Base-by-base conservation (phyloP, 257 asterid species). In the Marsdenia floribunda region DNA sequence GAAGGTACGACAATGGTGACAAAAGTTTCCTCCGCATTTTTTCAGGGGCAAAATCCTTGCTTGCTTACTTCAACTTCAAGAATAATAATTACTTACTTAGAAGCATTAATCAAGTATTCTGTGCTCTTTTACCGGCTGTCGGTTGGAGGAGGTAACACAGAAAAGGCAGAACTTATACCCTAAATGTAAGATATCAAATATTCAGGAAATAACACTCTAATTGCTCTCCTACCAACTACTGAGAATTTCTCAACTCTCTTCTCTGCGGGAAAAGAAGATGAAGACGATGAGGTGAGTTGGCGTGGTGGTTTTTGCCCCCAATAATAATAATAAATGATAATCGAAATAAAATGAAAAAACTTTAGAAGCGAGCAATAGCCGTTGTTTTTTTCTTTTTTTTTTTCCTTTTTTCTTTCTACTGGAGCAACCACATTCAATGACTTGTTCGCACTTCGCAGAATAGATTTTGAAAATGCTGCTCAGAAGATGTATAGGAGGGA, bases 61-160 rank as follows among this genome's bases (percentile, higher is more conserved):
- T 65, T 65, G 21, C 70, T 66, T 66, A 49, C 71, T 66, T 66
- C 52, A 38, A 66, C 52, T 66, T 38, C 29, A 66, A 46, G 71
- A 66, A 66, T 38, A 55, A 55, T 55, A 21, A 55, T 55, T 55
- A 21, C 61, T 53, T 21, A 55, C 61, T 53, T 21, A 55, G 11
- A 5, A n/a, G 29, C 8, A 55, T 21, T 54, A 54, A 2, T 5
- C 26, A 19, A 54, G 29, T 21, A 24, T 55, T 55, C 13, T 55
- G 9, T 12, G 22, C 29, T 55, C 22, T 9, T 55, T 55, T 18
- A 38, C 52, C n/a, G 4, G 14, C 9, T 8, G 47, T 37, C 33
- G 29, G 50, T 40, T 38, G 50, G 33, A 35, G 69, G 26, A 35
- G 47, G 21, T 6, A 64, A 16, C 33, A 18, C 52, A 38, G 29